Evolutionary conservation across 352 stramenopile genomes (phyloP).

Genomic region (Aphanomyces astaci): DNA sequence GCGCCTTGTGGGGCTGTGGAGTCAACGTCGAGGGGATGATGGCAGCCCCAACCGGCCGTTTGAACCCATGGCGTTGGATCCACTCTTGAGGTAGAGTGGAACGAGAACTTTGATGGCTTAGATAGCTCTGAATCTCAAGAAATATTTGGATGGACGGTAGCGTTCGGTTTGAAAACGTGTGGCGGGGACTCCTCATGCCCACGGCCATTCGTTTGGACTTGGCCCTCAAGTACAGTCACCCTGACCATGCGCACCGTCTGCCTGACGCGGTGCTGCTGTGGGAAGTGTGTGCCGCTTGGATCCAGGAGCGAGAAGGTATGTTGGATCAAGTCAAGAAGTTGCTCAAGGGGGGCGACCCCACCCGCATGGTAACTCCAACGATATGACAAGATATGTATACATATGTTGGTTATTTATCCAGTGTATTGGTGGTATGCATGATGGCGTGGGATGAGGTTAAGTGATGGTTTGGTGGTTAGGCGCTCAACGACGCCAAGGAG

Average conservation of each 20-base stretch:
- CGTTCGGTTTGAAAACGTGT: constrained; percentile 53
- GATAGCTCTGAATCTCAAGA: no score
- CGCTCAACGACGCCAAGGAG: constrained; percentile 34
- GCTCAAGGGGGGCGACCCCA: constrained; percentile 10
- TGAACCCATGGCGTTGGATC: constrained; percentile 55
- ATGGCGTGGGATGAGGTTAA: no score
- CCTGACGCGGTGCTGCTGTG: constrained; percentile 55
- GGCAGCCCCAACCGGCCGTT: constrained; percentile 30
- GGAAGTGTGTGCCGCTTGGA: constrained; percentile 41
- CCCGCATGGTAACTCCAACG: not conserved
- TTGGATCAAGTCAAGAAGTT: constrained; percentile 13
- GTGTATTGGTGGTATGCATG: no score
- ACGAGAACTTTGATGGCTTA: no score
- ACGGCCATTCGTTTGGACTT: constrained; percentile 56
- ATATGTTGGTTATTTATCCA: no score
- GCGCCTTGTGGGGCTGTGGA: not conserved
- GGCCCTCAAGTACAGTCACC: constrained; percentile 65
- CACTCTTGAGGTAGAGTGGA: constrained; percentile 32
- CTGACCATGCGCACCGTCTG: constrained; percentile 43
- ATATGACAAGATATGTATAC: no score
- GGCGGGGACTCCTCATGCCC: constrained; percentile 54
- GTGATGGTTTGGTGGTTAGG: not conserved
- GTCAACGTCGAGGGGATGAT: constrained; percentile 2
- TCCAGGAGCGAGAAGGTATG: constrained; percentile 43
- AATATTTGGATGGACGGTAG: no score